Evolutionary conservation across 1,284 basidiomycete species (phyloP), one percentile per base, ranked within the genome.

Genomic region (Ceratobasidium sp.): DNA sequence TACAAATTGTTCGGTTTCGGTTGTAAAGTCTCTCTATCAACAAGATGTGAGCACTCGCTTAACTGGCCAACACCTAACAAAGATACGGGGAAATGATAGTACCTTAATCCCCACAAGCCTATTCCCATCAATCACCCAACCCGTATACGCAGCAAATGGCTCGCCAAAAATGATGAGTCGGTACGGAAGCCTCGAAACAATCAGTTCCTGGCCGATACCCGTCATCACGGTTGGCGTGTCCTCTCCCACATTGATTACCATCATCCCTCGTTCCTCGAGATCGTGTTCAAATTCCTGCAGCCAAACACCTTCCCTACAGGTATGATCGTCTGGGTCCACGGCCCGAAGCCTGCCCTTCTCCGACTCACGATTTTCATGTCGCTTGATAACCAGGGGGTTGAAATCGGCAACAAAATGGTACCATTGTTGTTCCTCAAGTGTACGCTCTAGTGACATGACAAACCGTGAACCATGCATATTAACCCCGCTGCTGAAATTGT

Each of bases 181-280:
- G 40, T 63, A 73, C 10, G 71, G 71, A 13, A 73, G 49, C 26
- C 71, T 58, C 15, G 71, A 73, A 49, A 73, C 39, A 49, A 73
- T 63, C 26, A 58, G 58, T 9, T 13, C 10, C n/a, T 26, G 4
- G 20, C 71, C 40, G 7, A 73, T 26, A 28, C 40, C 58, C 4
- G 15, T 23, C 20, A 73, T 61, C 18, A 63, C 23, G 15, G 71
- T 73, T 28, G 71, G 58, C 6, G 33, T 18, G 12, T 73, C 56
- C 28, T 44, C 42, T 3, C 63, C 58, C 9, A 73, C 71, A 40
- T 23, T 26, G 4, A 26, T 26, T 18, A 73, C 42, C 26, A 49
- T n/a, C 26, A 51, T 26, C 44, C 18, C n/a, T 23, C 40, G 55
- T 13, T 58, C 55, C 15, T 13, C 40, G 5, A 44, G 40, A 5